Evolutionary conservation across 2,329 filamentous ascomycete genomes (phyloP).

Genomic region (Annulohypoxylon truncatum): DNA sequence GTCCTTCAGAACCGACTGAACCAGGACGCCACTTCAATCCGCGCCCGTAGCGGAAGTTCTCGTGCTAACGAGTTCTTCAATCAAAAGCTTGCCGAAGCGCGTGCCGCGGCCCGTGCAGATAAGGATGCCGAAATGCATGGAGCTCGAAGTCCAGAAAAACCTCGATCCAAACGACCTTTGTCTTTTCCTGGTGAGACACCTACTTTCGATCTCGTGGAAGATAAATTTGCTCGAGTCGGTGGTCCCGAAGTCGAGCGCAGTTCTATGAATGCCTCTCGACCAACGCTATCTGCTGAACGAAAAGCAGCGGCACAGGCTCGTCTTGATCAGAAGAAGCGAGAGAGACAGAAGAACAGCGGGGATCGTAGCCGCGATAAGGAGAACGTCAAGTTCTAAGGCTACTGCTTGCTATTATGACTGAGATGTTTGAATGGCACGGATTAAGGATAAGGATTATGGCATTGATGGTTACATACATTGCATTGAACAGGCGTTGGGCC

Average conservation of each 20-base stretch:
- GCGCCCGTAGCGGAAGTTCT: not conserved
- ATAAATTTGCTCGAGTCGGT: constrained; percentile 60
- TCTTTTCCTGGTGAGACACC: constrained; percentile 49
- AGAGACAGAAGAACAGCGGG: constrained; percentile 55
- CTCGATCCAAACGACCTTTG: constrained; percentile 43
- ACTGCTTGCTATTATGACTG: not conserved
- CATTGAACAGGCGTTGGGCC: constrained; percentile 36
- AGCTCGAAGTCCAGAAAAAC: constrained; percentile 40
- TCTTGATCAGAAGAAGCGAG: constrained; percentile 65
- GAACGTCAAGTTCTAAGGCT: constrained; percentile 57
- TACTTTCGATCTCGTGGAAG: constrained; percentile 59
- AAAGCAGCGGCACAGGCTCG: constrained; percentile 66
- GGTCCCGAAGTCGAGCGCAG: constrained; percentile 51
- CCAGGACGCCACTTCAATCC: constrained; percentile 11
- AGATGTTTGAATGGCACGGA: constrained; percentile 12
- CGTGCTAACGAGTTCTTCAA: constrained; percentile 14
- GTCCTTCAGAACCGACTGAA: constrained; percentile 44
- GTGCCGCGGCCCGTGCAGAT: constrained; percentile 22
- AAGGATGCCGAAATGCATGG: constrained; percentile 34
- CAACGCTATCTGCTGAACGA: constrained; percentile 62
- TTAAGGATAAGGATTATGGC: not conserved
- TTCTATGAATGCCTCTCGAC: constrained; percentile 56
- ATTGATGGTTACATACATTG: constrained; percentile 2
- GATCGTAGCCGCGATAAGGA: constrained; percentile 55
- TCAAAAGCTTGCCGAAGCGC: constrained; percentile 20